Base-by-base conservation (phyloP, 345 rosid genomes). In the Brassica rapa region DNA sequence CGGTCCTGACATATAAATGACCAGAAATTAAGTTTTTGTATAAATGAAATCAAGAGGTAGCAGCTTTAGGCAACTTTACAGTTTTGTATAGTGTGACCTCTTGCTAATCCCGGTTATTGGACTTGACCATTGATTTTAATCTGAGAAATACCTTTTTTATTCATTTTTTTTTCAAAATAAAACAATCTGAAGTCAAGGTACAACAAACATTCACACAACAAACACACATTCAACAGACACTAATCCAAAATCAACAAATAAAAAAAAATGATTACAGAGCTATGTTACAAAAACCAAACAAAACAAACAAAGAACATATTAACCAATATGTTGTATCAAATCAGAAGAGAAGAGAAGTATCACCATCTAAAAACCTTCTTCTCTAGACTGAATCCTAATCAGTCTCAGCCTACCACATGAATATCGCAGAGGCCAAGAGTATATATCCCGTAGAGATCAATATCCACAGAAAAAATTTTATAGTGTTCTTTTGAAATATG, bases 361-460 rank as follows among this genome's bases (percentile, higher is more conserved):
- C 75, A 61, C 73, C 81, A 72, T 72, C 73, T 57, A 12, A 72
- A 78, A 35, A 0, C 39, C 61, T 29, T 66, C 77, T 66, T 72
- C 77, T 32, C 72, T 66, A 29, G 39, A 72, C 68, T 65, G 61
- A 65, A 57, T 65, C 61, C 68, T 57, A 77, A 30, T 71, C 72
- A 59, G 72, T 71, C 81, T 71, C 14, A 30, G 68, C 68, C 81
- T 11, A 66, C 77, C 62, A 29, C 81, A 78, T 32, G 53, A 78
- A 71, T 65, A 78, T 49, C 77, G 72, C 68, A 57, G 81, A 39
- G 62, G 81, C 77, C 72, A 72, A 73, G 73, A 59, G 73, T 78
- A 60, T 43, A 41, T 71, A 77, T 63, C 63, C 55, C 57, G 62
- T 69, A 56, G 60, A 53, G 39, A 37, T 12, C 19, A 2, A 72